Evolutionary conservation across 2,329 filamentous ascomycete genomes (phyloP), one percentile per base, ranked within the genome.

Genomic region (Epichloe scottii): DNA sequence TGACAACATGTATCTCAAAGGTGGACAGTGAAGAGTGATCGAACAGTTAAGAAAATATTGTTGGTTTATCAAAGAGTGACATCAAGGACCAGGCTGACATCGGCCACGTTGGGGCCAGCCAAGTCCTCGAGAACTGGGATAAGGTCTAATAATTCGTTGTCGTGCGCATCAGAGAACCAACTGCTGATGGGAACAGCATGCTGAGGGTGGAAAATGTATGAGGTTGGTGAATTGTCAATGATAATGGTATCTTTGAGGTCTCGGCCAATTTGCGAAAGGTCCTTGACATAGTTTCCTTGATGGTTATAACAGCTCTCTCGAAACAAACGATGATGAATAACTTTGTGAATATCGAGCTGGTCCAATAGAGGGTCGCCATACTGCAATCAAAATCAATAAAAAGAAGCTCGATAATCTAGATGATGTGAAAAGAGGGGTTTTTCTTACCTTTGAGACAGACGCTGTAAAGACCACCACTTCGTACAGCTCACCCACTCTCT

Each of bases 111-210:
- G 54, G 83, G 70, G 59, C 87, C 85, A 55, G 93, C 91, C 64
- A 98, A 77, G 70, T 98, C 93, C 76, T 98, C 93, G 58, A 98
- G 88, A 61, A 98, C 93, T 49, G 93, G 93, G 67, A 98, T 97
- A 61, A 98, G 76, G 67, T 98, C 93, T 63, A 98, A 77, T 55
- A 98, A 78, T 76, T 98, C 93, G 71, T 98, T 98, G 73, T 98
- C 93, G 70, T 98, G 93, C 55, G 93, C 93, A 71, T 98, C 93
- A 58, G 90, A 96, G 73, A 98, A 98, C 93, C 93, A 98, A 76
- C 91, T 97, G 79, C 90, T 96, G 72, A 98, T 98, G 26, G 93
- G 93, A 47, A 98, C 91, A 54, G 93, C 93, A 68, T 98, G 93
- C 73, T 98, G 91, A 23, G 93, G 93, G 66, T 98, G 93, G 78